These are phyloP conservation scores for Lotmaria passim DNA, from an alignment of 208 protist species.

Conservation along the genomic window DNA sequence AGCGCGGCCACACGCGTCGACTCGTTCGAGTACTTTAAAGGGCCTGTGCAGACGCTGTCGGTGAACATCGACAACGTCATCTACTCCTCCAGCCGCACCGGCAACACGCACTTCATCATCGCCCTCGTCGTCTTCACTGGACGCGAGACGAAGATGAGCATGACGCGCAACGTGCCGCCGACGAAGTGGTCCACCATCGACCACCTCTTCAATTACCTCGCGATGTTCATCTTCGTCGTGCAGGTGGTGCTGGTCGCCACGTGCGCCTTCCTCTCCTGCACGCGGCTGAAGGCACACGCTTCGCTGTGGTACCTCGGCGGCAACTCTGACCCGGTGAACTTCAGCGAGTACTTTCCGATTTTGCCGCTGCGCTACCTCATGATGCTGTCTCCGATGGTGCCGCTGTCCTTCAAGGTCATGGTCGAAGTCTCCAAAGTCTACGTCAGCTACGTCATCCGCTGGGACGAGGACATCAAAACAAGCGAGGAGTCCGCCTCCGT, in stretches of 20 bases:
- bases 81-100: slow-evolving; percentile 69
- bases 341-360: slow-evolving; percentile 67
- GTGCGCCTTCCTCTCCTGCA: slow-evolving; percentile 67
- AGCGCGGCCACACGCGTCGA: neutral
- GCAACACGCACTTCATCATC: slow-evolving; percentile 86
- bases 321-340: slow-evolving; percentile 15
- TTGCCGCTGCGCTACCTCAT: slow-evolving; percentile 91
- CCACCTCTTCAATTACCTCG: slow-evolving; percentile 72
- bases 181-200: slow-evolving; percentile 94
- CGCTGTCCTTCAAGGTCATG: slow-evolving; percentile 96
- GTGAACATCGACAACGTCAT: slow-evolving; percentile 78
- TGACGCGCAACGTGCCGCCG: slow-evolving; percentile 76
- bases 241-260: slow-evolving; percentile 83
- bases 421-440: slow-evolving; percentile 92
- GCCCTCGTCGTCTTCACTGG: slow-evolving; percentile 93
- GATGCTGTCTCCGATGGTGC: slow-evolving; percentile 94
- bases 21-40: slow-evolving; percentile 10
- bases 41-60: slow-evolving; percentile 28
- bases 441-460: slow-evolving; percentile 84
- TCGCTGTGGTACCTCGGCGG: slow-evolving; percentile 72
- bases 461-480: slow-evolving; percentile 86
- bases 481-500: slow-evolving; percentile 46
- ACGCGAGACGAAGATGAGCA: slow-evolving; percentile 91
- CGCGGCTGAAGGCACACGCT: slow-evolving; percentile 32
- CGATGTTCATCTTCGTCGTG: slow-evolving; percentile 88